Conservation (phyloP, 805 yeast species). For the Osmozyma mogii region DNA sequence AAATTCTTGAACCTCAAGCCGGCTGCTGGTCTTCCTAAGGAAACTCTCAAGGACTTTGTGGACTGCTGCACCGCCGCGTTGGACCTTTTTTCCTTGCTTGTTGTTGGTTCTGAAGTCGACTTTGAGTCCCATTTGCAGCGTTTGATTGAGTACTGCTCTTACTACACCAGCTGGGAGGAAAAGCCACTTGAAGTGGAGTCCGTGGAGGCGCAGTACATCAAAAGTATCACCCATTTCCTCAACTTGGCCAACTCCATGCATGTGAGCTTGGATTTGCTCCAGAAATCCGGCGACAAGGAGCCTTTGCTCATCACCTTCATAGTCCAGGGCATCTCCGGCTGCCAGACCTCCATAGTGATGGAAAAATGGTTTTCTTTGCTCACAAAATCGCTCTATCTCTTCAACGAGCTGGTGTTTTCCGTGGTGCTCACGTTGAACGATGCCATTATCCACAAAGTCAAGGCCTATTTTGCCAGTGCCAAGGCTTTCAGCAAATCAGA, state of each 20-base stretch:
- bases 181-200: constrained; percentile 18
- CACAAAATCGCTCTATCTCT: constrained; percentile 42
- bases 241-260: constrained; percentile 21
- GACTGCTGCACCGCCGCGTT: constrained; percentile 32
- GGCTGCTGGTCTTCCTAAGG: constrained; percentile 11
- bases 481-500: constrained; percentile 10
- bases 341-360: constrained; percentile 35
- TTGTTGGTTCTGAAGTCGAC: constrained; percentile 52
- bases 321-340: constrained; percentile 39
- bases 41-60: constrained; percentile 13
- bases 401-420: constrained; percentile 46
- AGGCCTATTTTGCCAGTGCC: constrained; percentile 21
- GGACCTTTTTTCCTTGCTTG: constrained; percentile 32
- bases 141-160: constrained; percentile 29
- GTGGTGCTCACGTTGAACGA: constrained; percentile 49
- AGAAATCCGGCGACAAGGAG: constrained; percentile 14
- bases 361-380: constrained; percentile 45
- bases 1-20: constrained; percentile 35
- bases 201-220: constrained; percentile 19
- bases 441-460: constrained; percentile 36
- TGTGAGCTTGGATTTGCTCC: constrained; percentile 20
- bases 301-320: constrained; percentile 37
- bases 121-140: constrained; percentile 39
- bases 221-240: constrained; percentile 22
- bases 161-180: constrained; percentile 10